Evolutionary conservation across 2,329 filamentous ascomycete genomes (phyloP), one percentile per base, ranked within the genome.

Genomic region (Diplodia intermedia): DNA sequence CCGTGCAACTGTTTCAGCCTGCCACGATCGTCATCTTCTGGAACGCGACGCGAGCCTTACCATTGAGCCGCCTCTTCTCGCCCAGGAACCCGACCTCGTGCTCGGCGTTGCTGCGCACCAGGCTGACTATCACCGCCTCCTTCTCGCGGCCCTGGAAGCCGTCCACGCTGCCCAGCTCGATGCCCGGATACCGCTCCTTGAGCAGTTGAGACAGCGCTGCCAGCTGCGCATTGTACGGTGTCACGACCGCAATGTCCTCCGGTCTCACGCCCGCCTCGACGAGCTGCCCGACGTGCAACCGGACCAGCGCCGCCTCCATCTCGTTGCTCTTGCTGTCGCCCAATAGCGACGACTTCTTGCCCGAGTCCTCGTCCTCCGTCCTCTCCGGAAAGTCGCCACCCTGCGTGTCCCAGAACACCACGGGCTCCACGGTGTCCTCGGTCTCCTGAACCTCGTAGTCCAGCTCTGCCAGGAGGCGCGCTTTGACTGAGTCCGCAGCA

Each of bases 141-240:
- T 99, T 99, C 80, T 99, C 95, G 20, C 95, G 88, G 40, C 95
- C 95, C 79, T 99, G 95, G 77, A 99, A 99, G 2, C 94, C 95
- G 79, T 99, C 95, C 2, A 99, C 92, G 74, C 93, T 97, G 40
- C 95, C 95, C n/a, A 99, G 84, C 79, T 99, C 95, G 62, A 99
- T 88, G 14, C 91, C 93, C 0, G 91, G 91, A 73, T 91, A 97
- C 49, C 84, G 82, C 69, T 95, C 91, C 76, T 94, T 95, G 61
- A 99, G 85, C 71, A 90, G 85, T 47, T 85, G 82, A 14, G 93
- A 89, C 63, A 98, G 83, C 12, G 96, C 80, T 4, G 91, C 90
- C 43, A 97, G 86, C 87, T 95, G 95, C 15, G 92, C 95, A 81
- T 97, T 98, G 81, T 99, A 99, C 49, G 95, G 95, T 57, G 95